Conservation (phyloP, 225 moss, liverwort and hornwort genomes). For the Ulota crispa region DNA sequence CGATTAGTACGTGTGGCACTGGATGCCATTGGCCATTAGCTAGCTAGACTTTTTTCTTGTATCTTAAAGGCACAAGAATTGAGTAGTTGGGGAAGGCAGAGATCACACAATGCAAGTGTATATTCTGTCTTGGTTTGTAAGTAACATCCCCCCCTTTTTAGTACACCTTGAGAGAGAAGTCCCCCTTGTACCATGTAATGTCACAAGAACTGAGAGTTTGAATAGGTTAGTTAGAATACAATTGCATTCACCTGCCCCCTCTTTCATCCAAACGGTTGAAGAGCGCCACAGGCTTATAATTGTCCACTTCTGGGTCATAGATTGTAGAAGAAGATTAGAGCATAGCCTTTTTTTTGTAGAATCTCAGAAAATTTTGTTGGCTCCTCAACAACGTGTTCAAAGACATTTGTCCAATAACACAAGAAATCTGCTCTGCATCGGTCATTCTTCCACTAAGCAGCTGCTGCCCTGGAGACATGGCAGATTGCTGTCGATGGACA, state of each 20-base stretch:
- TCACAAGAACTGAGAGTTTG: conserved; percentile 49
- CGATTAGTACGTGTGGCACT: conserved; percentile 66
- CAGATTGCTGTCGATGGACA: background rate
- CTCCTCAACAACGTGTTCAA: conserved; percentile 45
- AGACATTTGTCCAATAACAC: conserved; percentile 60
- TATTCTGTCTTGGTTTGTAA: conserved; percentile 53
- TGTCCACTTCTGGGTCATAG: conserved; percentile 32
- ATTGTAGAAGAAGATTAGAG: conserved; percentile 34
- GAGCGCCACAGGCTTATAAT: conserved; percentile 37
- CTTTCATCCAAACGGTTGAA: conserved; percentile 51
- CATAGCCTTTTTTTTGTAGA: conserved; percentile 42
- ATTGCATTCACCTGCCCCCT: conserved; percentile 46
- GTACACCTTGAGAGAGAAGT: conserved; percentile 35
- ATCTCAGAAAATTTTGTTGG: conserved; percentile 44
- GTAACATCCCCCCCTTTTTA: conserved; percentile 37
- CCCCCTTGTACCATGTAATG: conserved; percentile 58
- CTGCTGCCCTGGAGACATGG: conserved; percentile 1
- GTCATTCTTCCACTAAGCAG: conserved; percentile 23
- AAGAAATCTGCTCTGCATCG: conserved; percentile 32
- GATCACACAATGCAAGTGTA: conserved; percentile 39
- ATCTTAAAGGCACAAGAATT: conserved; percentile 44
- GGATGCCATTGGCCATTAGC: conserved; percentile 62
- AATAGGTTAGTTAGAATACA: conserved; percentile 52
- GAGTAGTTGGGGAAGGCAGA: conserved; percentile 42
- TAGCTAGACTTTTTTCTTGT: conserved; percentile 29